A percentile compares a stretch with the other conserved stretches of the same genome.
phyloP scores from a whole-genome alignment of 257 asterid species.

The Rhazya stricta region DNA sequence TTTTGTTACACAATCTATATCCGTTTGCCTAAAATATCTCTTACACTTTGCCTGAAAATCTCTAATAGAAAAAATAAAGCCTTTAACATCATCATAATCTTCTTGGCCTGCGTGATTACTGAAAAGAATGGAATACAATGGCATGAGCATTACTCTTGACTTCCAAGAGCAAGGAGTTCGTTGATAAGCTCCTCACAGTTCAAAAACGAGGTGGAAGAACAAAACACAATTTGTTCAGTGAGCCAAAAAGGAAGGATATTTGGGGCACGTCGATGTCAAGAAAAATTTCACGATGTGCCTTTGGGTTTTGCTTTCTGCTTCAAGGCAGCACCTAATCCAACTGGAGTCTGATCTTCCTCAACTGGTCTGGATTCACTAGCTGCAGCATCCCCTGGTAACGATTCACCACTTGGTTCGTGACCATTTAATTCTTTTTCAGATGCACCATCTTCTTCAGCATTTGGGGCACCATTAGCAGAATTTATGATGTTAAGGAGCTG shows the following conservation, averaged over 20 bases:
- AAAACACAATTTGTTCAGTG: background rate
- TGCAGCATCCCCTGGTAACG: constrained; percentile 23
- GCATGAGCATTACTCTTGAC: background rate
- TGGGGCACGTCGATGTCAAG: background rate
- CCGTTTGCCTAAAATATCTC: background rate
- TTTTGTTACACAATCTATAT: background rate
- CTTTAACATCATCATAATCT: background rate
- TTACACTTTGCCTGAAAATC: constrained; percentile 4
- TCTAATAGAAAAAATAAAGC: background rate
- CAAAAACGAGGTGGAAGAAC: background rate
- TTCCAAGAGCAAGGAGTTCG: background rate
- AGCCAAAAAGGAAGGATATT: background rate
- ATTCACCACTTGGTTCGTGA: constrained; percentile 27
- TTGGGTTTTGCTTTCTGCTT: constrained; percentile 59
- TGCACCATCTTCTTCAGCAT: constrained; percentile 23
- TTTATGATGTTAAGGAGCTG: constrained; percentile 60
- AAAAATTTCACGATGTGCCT: constrained; percentile 27
- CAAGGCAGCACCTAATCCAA: constrained; percentile 74
- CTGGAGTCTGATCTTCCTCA: constrained; percentile 47
- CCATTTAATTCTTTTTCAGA: constrained; percentile 40
- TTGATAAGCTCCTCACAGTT: background rate
- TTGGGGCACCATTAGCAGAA: constrained; percentile 37
- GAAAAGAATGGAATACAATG: constrained; percentile 4
- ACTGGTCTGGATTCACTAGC: constrained; percentile 25
- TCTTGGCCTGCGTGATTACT: background rate